These are phyloP conservation scores for Microstegium vimineum DNA, from an alignment of 176 grass and related monocot genomes.

Conservation along the genomic window DNA sequence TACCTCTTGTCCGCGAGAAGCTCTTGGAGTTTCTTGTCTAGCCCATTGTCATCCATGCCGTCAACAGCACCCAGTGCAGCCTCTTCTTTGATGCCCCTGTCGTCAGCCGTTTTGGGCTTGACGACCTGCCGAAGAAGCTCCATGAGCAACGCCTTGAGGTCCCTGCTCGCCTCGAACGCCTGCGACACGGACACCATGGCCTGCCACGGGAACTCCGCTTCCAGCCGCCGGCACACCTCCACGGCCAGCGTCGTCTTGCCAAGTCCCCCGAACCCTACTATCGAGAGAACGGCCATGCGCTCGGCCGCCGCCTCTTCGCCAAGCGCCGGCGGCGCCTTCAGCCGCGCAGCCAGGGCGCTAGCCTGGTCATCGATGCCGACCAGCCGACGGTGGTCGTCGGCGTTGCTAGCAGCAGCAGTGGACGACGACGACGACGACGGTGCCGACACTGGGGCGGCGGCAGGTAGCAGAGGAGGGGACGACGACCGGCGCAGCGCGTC, in stretches of 20 bases:
- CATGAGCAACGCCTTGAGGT: too few species aligned
- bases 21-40: neutral
- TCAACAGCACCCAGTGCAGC: neutral
- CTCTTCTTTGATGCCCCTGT: neutral
- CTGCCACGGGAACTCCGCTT: neutral
- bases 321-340: too few species aligned
- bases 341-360: too few species aligned
- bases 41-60: neutral
- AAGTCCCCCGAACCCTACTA: neutral
- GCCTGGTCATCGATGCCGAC: too few species aligned
- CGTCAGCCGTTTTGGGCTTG: neutral
- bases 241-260: neutral
- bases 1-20: neutral
- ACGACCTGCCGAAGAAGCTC: neutral
- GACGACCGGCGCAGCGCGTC: too few species aligned
- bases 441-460: neutral
- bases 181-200: neutral
- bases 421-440: too few species aligned
- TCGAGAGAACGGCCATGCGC: too few species aligned
- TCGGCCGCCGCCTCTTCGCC: too few species aligned
- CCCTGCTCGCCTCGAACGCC: too few species aligned
- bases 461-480: too few species aligned
- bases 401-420: neutral
- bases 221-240: neutral
- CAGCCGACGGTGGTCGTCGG: too few species aligned